These are phyloP conservation scores for Bisporella sp. DNA, from an alignment of 2,329 filamentous ascomycete genomes.

Conservation along the genomic window DNA sequence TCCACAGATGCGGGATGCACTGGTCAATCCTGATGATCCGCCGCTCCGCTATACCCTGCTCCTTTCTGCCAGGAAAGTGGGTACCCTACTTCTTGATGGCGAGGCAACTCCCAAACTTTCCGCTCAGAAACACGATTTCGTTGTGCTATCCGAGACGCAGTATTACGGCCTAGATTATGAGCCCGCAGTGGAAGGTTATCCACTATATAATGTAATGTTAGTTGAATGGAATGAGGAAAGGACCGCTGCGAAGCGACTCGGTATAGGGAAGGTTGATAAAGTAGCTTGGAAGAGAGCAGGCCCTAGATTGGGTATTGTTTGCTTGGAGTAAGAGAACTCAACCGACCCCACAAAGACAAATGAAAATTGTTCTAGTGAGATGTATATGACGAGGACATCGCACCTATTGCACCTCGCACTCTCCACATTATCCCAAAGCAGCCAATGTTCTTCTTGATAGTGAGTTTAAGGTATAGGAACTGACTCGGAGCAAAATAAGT, in stretches of 20 bases:
- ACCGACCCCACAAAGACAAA: too few species aligned
- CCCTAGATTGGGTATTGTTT: background rate
- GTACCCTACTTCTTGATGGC: background rate
- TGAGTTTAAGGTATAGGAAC: too few species aligned
- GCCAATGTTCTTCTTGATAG: too few species aligned
- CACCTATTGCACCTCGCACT: too few species aligned
- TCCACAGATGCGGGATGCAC: background rate
- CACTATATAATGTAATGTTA: background rate
- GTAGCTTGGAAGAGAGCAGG: background rate
- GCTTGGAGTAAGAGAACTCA: conserved; percentile 11
- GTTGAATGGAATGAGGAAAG: background rate
- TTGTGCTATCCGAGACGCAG: background rate
- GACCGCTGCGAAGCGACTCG: background rate
- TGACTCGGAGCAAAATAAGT: too few species aligned
- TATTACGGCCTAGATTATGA: background rate
- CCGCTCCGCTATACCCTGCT: background rate
- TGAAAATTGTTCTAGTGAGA: too few species aligned
- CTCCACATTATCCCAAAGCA: too few species aligned
- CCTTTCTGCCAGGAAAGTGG: background rate
- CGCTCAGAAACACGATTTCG: background rate
- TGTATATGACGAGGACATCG: too few species aligned
- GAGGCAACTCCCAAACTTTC: background rate
- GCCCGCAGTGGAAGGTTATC: background rate
- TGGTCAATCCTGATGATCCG: background rate
- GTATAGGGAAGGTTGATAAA: background rate